phyloP scores from a whole-genome alignment of 2,329 filamentous ascomycete species.

The Calonectria pteridis region DNA sequence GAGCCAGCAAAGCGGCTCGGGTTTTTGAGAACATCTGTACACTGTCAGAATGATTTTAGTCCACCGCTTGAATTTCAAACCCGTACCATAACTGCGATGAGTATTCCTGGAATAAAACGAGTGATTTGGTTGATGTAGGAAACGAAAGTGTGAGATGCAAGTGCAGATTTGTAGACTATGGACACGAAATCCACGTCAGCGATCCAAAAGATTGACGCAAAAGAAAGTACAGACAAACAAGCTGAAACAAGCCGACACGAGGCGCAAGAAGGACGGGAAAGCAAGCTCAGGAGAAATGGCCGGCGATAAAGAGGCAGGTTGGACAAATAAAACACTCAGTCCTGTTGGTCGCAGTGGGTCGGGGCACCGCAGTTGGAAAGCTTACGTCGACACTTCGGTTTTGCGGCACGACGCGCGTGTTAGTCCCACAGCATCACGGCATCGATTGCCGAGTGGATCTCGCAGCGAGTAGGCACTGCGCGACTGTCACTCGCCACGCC shows the following conservation, averaged over 20 bases:
- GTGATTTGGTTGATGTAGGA: background rate
- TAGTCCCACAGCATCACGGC: constrained; percentile 6
- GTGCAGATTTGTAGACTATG: background rate
- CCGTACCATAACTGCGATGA: background rate
- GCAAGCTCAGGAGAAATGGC: background rate
- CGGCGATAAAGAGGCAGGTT: background rate
- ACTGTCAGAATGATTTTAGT: background rate
- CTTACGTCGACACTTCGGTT: constrained; percentile 11
- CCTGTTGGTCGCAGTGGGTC: background rate
- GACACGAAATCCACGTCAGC: background rate
- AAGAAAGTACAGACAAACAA: background rate
- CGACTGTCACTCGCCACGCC: background rate
- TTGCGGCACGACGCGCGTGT: constrained; percentile 8
- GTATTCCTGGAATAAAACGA: background rate
- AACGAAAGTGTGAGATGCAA: background rate
- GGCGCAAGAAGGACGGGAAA: background rate
- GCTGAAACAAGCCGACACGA: background rate
- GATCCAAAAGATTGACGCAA: background rate
- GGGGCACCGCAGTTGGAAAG: background rate
- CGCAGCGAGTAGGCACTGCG: background rate
- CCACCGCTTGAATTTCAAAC: background rate
- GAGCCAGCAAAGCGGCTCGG: background rate
- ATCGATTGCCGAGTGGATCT: constrained; percentile 9
- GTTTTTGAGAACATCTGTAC: background rate
- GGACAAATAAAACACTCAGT: constrained; percentile 1